Evolutionary conservation across 768 basidiomycete species (phyloP), one percentile per base, ranked within the genome.

Genomic region (Chalciporus piperatus): DNA sequence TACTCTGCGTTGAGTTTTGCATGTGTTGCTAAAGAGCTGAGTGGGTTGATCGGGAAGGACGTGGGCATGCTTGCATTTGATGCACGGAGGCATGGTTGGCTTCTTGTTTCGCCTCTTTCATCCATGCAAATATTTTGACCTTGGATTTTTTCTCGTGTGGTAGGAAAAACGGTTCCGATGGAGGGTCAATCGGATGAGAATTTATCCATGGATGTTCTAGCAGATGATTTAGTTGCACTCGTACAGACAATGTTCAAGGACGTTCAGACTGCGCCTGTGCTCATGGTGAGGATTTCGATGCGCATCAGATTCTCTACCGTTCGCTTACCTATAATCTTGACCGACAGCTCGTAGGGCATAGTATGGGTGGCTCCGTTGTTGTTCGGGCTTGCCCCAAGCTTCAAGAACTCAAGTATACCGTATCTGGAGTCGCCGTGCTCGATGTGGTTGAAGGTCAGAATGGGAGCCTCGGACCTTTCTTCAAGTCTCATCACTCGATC

Each of bases 281-380:
- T 98, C 12, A 66, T 98, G 57, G 93, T 95, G 62, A 56, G 81
- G 70, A 12, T 16, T 9, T 22, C 13, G 20, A 59, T 5, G 8
- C 13, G 0, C 8, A 28, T 32, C 16, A 3, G 3, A 16, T 45
- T 4, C 20, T 30, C 12, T 27, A 37, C 13, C 19, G 42, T 32
- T 25, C 14, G 19, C 42, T 19, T 14, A 25, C 22, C 45, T 39
- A 6, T 51, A 28, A 39, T 50, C 38, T 42, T 20, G 6, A 32
- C n/a, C 32, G 8, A 48, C 46, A 92, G 88, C 79, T 97, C 7
- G 78, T 97, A 9, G 97, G 97, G 0, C 97, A 99, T 65, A 95
- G 92, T 52, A 96, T 99, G 88, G 97, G 97, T 13, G 96, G 95
- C 22, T 86, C 94, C 0, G 94, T 97, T 4, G 80, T 91, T 19